These are phyloP conservation scores for Pyrus hybrid DNA, from an alignment of 331 rosid genomes.

Conservation along the genomic window DNA sequence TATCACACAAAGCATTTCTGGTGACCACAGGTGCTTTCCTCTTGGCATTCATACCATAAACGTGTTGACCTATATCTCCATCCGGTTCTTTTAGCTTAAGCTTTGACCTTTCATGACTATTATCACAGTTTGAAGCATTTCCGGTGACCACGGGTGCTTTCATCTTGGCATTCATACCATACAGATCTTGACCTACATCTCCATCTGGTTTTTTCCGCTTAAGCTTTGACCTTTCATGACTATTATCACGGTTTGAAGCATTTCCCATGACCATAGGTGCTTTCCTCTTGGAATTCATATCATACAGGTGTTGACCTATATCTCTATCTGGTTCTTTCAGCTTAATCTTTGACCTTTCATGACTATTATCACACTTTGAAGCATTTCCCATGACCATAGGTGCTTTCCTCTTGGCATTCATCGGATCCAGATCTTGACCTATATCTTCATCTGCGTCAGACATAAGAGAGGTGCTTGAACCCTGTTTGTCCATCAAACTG, in stretches of 20 bases:
- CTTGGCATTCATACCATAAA: background rate
- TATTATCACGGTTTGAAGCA: background rate
- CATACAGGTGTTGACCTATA: background rate
- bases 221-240: background rate
- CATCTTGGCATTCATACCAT: background rate
- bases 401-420: constrained; percentile 8
- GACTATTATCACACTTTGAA: constrained; percentile 1
- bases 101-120: background rate
- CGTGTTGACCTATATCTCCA: background rate
- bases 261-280: background rate
- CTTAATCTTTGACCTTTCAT: background rate
- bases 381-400: constrained; percentile 1
- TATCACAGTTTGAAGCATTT: constrained; percentile 6
- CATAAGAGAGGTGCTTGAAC: constrained; percentile 13
- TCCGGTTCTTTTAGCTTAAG: too few species aligned
- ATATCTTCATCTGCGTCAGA: constrained; percentile 11
- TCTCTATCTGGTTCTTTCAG: background rate
- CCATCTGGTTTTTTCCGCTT: background rate
- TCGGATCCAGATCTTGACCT: background rate
- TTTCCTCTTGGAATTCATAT: constrained; percentile 2
- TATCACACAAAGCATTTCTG: constrained; percentile 6
- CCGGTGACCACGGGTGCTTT: background rate
- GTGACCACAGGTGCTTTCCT: background rate
- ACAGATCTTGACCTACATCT: constrained; percentile 4
- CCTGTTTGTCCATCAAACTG: constrained; percentile 1